A percentile compares a stretch with the other conserved stretches of the same genome.
phyloP scores from a whole-genome alignment of 2,329 filamentous ascomycete genomes.

The Massarina eburnea region DNA sequence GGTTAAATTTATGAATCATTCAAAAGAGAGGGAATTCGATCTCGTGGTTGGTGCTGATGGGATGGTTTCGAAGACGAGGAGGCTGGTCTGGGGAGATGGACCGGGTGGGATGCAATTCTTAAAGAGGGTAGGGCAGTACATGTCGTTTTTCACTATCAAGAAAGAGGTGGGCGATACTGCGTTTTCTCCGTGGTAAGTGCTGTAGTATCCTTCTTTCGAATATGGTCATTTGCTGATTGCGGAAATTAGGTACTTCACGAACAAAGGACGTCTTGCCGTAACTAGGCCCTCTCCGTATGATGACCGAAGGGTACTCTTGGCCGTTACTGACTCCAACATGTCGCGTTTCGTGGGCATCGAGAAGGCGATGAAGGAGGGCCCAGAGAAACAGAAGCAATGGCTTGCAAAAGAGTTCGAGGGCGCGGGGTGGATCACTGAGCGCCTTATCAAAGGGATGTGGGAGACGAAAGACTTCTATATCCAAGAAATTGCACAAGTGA shows the following conservation, averaged over 20 bases:
- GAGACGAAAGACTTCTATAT: slow-evolving; percentile 49
- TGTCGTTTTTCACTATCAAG: slow-evolving; percentile 35
- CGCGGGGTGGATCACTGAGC: slow-evolving; percentile 42
- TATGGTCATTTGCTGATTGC: neutral
- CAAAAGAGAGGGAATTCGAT: slow-evolving; percentile 19
- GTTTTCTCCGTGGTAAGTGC: slow-evolving; percentile 22
- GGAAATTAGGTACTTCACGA: slow-evolving; percentile 18
- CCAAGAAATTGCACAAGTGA: slow-evolving; percentile 44
- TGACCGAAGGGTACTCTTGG: slow-evolving; percentile 21
- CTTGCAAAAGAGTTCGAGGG: slow-evolving; percentile 32
- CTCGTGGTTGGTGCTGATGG: slow-evolving; percentile 37
- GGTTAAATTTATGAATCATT: slow-evolving; percentile 42
- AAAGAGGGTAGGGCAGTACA: slow-evolving; percentile 26
- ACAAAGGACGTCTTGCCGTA: slow-evolving; percentile 24
- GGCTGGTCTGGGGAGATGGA: slow-evolving; percentile 25
- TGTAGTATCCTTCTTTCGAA: neutral
- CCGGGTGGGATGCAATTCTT: slow-evolving; percentile 23
- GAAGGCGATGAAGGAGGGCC: slow-evolving; percentile 11
- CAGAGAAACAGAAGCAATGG: slow-evolving; percentile 23
- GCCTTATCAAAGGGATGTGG: slow-evolving; percentile 44
- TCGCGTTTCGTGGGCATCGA: slow-evolving; percentile 24
- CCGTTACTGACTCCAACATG: slow-evolving; percentile 18
- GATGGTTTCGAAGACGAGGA: slow-evolving; percentile 30
- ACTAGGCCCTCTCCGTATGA: slow-evolving; percentile 26
- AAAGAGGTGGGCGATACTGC: slow-evolving; percentile 17